Evolutionary conservation across 805 yeast species (phyloP), one percentile per base, ranked within the genome.

Genomic region (Starmerella bombi): DNA sequence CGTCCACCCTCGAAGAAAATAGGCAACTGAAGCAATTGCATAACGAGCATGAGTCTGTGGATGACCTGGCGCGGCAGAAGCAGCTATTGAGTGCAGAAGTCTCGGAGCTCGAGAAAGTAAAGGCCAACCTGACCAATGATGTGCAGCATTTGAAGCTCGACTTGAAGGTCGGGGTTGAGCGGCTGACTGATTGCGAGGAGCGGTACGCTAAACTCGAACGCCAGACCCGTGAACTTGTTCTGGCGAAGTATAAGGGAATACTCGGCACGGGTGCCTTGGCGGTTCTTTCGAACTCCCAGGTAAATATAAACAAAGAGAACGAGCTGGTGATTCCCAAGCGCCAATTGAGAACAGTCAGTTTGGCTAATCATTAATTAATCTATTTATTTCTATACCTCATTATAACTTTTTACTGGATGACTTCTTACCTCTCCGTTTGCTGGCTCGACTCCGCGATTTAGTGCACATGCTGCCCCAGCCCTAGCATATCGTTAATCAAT

Each of bases 301-400:
- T 18, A 15, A 32, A 31, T 19, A 14, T 22, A n/a, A 40, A 48
- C 46, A 47, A 50, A 40, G 52, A 52, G 35, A 45, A 47, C 37
- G 36, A 33, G 10, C 37, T 50, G 10, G 33, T 45, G 25, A 41
- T 52, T 15, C 53, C 53, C 25, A 52, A 52, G 38, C 51, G 55
- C 12, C 54, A 52, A 35, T 40, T 50, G 33, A 40, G 55, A 14
- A 52, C 54, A 14, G 50, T 50, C 18, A 52, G 55, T 38, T 23
- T 45, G 23, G 49, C 49, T 4, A 34, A 45, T 32, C 36, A 36
- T 10, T 42, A 42, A 32, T 7, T 32, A 20, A 20, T 9, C 20
- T 33, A 34, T 39, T 39, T 34, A 39, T 19, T 19, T 8, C 22
- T 15, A 28, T 28, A 28, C 6, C 7, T 7, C 27, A 23, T 23